Conservation (phyloP, 495 filamentous ascomycete species). For the Aspergillus mulundensis region DNA sequence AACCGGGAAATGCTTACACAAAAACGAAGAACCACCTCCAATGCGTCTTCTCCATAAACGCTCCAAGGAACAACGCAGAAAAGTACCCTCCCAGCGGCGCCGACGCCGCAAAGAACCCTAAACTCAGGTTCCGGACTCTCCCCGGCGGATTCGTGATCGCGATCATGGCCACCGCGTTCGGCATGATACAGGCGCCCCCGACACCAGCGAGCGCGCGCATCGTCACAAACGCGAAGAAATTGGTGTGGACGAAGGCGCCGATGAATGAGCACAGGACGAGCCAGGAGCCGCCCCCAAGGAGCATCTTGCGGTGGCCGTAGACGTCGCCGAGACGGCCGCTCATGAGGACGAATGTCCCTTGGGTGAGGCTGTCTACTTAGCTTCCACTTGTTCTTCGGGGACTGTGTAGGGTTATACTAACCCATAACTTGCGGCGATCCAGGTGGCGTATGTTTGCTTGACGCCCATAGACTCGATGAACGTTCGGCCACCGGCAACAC, state of each 20-base stretch:
- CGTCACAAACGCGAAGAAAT: slow-evolving; percentile 35
- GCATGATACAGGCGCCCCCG: slow-evolving; percentile 16
- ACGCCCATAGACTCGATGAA: slow-evolving; percentile 22
- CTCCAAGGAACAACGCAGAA: slow-evolving; percentile 40
- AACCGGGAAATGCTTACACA: slow-evolving; percentile 26
- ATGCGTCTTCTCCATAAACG: slow-evolving; percentile 36
- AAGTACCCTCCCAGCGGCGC: slow-evolving; percentile 46
- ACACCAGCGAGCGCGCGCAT: slow-evolving; percentile 17
- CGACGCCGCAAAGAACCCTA: slow-evolving; percentile 49
- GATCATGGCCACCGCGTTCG: slow-evolving; percentile 19
- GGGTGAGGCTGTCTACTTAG: slow-evolving; percentile 32
- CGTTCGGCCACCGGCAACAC: slow-evolving; percentile 27
- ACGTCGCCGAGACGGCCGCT: slow-evolving; percentile 64
- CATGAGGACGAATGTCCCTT: slow-evolving; percentile 53
- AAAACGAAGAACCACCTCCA: slow-evolving; percentile 52
- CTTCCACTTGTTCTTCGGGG: neutral
- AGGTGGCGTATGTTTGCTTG: slow-evolving; percentile 23
- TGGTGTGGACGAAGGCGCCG: slow-evolving; percentile 38
- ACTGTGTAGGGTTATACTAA: neutral
- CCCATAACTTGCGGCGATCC: slow-evolving; percentile 33
- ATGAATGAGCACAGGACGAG: slow-evolving; percentile 55
- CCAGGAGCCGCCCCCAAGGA: slow-evolving; percentile 59
- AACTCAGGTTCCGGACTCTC: slow-evolving; percentile 38
- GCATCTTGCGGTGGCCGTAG: slow-evolving; percentile 60
- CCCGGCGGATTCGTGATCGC: slow-evolving; percentile 17